Conservation (phyloP, 2,329 filamentous ascomycete genomes). For the Colletotrichum sp. region DNA sequence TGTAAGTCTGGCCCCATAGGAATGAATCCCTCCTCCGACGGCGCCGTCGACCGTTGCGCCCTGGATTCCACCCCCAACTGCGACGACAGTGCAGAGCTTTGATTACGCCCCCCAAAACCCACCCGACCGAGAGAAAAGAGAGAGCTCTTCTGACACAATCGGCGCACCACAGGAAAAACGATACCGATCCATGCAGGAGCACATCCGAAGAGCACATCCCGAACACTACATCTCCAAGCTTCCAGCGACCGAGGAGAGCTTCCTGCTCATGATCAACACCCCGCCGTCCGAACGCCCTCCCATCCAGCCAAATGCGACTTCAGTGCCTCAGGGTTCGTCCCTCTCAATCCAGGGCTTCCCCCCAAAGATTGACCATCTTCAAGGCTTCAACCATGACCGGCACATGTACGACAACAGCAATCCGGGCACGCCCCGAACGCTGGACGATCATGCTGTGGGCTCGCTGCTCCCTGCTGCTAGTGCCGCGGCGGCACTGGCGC, state of each 20-base stretch:
- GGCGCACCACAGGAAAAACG: slow-evolving; percentile 75
- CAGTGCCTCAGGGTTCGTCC: slow-evolving; percentile 22
- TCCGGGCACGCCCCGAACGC: slow-evolving; percentile 70
- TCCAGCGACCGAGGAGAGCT: slow-evolving; percentile 97
- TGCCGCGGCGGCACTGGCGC: slow-evolving; percentile 85
- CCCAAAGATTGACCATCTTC: slow-evolving; percentile 25
- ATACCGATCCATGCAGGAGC: slow-evolving; percentile 99
- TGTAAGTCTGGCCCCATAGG: slow-evolving; percentile 67
- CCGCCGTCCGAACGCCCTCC: slow-evolving; percentile 62
- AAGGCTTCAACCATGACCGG: slow-evolving; percentile 65
- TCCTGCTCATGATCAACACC: slow-evolving; percentile 93
- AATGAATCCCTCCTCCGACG: background rate
- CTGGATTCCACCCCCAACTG: background rate
- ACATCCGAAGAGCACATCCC: slow-evolving; percentile 95
- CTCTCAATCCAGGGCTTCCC: slow-evolving; percentile 23
- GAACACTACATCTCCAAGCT: slow-evolving; percentile 98
- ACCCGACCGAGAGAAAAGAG: background rate
- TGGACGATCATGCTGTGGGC: slow-evolving; percentile 72
- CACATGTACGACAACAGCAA: slow-evolving; percentile 70
- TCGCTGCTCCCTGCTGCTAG: slow-evolving; percentile 71
- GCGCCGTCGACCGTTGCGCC: background rate
- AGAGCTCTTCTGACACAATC: slow-evolving; percentile 25
- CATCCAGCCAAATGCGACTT: slow-evolving; percentile 35
- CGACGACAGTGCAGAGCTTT: slow-evolving; percentile 9
- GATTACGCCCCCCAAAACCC: slow-evolving; percentile 1